Percentiles rank a stretch among this genome's conserved stretches.
Evolutionary conservation across 495 filamentous ascomycete genomes (phyloP).

Genomic region (Xylaria bambusicola): DNA sequence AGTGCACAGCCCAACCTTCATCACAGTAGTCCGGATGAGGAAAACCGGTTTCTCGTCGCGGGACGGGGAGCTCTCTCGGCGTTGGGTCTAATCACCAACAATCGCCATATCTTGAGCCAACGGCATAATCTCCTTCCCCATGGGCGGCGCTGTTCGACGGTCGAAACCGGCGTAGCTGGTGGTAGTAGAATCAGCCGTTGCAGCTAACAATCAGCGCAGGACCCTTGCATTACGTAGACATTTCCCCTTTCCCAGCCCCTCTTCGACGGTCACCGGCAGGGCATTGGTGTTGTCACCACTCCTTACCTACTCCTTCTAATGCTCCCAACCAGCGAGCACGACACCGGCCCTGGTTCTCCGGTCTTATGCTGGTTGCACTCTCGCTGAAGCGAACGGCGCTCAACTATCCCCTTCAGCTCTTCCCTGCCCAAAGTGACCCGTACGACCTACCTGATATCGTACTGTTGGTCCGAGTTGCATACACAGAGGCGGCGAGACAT

Average conservation of each 20-base stretch:
- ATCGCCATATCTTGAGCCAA: background rate
- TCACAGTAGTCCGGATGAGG: background rate
- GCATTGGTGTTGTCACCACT: slow-evolving; percentile 10
- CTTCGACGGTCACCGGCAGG: slow-evolving; percentile 15
- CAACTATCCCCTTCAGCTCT: slow-evolving; percentile 10
- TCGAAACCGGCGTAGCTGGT: slow-evolving; percentile 3
- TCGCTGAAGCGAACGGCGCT: slow-evolving; percentile 6
- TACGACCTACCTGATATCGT: background rate
- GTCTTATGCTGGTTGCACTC: slow-evolving; percentile 4
- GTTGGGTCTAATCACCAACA: slow-evolving; percentile 3
- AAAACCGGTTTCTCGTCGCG: background rate
- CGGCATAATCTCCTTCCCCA: background rate
- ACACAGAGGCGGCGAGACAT: background rate
- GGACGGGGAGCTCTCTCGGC: background rate
- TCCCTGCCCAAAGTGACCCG: background rate
- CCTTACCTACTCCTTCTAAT: too few species aligned
- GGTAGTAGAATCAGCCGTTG: slow-evolving; percentile 1
- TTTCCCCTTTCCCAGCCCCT: slow-evolving; percentile 1
- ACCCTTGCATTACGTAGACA: slow-evolving; percentile 14
- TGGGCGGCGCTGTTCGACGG: background rate
- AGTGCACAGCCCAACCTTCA: too few species aligned
- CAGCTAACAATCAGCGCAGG: slow-evolving; percentile 16
- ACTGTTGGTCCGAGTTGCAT: slow-evolving; percentile 10
- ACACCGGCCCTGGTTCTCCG: slow-evolving; percentile 7
- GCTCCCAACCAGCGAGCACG: background rate